Evolutionary conservation across 2,329 filamentous ascomycete species (phyloP).

Genomic region (Calonectria pseudoturangicola): DNA sequence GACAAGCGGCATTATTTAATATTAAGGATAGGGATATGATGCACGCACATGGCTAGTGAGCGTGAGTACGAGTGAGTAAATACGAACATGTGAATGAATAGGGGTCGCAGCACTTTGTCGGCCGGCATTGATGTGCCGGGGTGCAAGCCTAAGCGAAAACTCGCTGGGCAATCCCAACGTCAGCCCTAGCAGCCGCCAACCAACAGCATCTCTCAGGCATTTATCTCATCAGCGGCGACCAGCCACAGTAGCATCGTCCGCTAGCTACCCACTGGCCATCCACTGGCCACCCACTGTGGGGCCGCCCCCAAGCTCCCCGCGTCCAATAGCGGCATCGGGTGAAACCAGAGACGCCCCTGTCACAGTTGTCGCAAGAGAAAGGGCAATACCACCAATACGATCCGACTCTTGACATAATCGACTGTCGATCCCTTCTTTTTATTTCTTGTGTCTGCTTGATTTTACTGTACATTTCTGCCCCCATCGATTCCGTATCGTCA

Average conservation of each 20-base stretch:
- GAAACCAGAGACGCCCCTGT: not conserved
- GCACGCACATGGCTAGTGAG: not conserved
- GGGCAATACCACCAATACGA: not conserved
- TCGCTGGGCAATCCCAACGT: slow-evolving; percentile 6
- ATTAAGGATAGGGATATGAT: not conserved
- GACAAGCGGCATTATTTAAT: not conserved
- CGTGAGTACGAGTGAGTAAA: too few relatives aligned
- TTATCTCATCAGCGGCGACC: slow-evolving; percentile 5
- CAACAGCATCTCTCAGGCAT: too few relatives aligned
- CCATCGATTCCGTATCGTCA: too few relatives aligned
- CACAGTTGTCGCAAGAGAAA: too few relatives aligned
- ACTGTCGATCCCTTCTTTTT: slow-evolving; percentile 9
- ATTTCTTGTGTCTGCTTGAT: not conserved
- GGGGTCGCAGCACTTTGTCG: not conserved
- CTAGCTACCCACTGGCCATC: too few relatives aligned
- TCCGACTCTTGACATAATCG: not conserved
- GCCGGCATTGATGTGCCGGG: not conserved
- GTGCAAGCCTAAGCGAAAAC: not conserved
- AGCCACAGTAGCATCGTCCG: not conserved
- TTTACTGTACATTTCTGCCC: not conserved
- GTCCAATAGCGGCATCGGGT: slow-evolving; percentile 2
- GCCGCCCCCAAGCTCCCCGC: slow-evolving; percentile 6
- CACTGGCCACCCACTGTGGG: not conserved
- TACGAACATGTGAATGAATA: not conserved
- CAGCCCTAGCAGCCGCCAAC: not conserved